These are phyloP conservation scores for Boletus pseudopeckii DNA, from an alignment of 768 basidiomycete genomes.

Conservation along the genomic window DNA sequence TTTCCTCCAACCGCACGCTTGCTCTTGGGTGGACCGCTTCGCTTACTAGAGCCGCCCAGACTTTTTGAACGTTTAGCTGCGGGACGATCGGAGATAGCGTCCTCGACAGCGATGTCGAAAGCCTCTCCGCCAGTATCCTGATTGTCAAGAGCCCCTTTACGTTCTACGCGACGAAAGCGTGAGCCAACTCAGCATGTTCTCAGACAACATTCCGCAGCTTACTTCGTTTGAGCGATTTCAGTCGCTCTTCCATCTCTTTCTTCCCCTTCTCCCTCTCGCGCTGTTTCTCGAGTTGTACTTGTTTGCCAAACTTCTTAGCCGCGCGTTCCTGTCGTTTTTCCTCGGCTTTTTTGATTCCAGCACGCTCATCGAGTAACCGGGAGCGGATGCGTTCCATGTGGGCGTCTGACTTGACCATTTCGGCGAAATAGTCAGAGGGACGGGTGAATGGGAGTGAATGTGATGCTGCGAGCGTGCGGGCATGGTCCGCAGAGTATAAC, in stretches of 20 bases:
- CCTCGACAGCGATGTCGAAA: conserved; percentile 89
- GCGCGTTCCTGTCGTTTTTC: conserved; percentile 89
- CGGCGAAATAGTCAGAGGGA: conserved; percentile 92
- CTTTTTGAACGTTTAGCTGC: conserved; percentile 49
- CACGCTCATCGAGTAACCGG: conserved; percentile 81
- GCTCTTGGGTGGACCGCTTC: conserved; percentile 33
- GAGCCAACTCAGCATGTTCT: background rate
- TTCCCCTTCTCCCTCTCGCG: conserved; percentile 86
- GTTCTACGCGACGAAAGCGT: conserved; percentile 48
- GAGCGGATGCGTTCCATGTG: conserved; percentile 98
- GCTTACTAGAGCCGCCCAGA: conserved; percentile 28
- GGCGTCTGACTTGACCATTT: conserved; percentile 96
- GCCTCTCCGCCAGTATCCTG: conserved; percentile 51
- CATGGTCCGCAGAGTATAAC: conserved; percentile 73
- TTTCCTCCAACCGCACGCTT: conserved; percentile 38
- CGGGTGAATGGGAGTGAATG: conserved; percentile 84
- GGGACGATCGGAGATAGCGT: conserved; percentile 76
- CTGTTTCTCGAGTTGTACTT: conserved; percentile 92
- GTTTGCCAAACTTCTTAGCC: conserved; percentile 97
- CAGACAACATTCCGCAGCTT: background rate
- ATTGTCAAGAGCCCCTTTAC: conserved; percentile 76
- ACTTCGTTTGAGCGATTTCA: conserved; percentile 91
- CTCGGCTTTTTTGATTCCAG: conserved; percentile 87
- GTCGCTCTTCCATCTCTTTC: conserved; percentile 86
- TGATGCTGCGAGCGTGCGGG: conserved; percentile 73